phyloP scores from a whole-genome alignment of 371 early-diverging fungal species.

The Apophysomyces trapeziformis region DNA sequence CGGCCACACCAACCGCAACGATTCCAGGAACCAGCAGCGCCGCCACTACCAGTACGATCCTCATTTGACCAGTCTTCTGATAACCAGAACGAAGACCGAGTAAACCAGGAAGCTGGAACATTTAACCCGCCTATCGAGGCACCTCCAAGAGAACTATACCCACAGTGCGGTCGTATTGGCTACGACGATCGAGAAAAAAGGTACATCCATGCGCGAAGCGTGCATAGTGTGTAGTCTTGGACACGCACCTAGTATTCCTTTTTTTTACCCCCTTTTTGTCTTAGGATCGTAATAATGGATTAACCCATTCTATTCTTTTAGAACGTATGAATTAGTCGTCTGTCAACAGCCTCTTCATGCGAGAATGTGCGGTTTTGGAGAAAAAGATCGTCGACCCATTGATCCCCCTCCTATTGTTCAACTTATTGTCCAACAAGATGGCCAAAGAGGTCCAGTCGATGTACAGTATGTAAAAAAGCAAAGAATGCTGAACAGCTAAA shows the following conservation, averaged over 20 bases:
- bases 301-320: constrained; percentile 15
- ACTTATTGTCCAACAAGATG: constrained; percentile 51
- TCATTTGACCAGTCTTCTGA: neutral
- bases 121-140: neutral
- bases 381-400: constrained; percentile 75
- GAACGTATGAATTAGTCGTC: constrained; percentile 58
- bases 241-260: neutral
- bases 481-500: neutral
- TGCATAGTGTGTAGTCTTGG: neutral
- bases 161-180: constrained; percentile 15
- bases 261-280: neutral
- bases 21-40: constrained; percentile 7
- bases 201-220: constrained; percentile 6
- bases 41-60: neutral
- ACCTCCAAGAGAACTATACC: neutral
- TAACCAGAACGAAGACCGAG: neutral
- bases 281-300: neutral
- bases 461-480: constrained; percentile 41
- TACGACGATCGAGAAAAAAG: constrained; percentile 33
- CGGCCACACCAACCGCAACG: constrained; percentile 8
- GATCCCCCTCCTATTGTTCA: constrained; percentile 75
- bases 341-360: constrained; percentile 84
- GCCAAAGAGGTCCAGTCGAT: constrained; percentile 34
- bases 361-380: constrained; percentile 85
- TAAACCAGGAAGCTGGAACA: neutral